Percentiles rank a stretch among this genome's conserved stretches.
phyloP scores from a whole-genome alignment of 1,284 basidiomycete genomes.

The Puccinia novopanici region DNA sequence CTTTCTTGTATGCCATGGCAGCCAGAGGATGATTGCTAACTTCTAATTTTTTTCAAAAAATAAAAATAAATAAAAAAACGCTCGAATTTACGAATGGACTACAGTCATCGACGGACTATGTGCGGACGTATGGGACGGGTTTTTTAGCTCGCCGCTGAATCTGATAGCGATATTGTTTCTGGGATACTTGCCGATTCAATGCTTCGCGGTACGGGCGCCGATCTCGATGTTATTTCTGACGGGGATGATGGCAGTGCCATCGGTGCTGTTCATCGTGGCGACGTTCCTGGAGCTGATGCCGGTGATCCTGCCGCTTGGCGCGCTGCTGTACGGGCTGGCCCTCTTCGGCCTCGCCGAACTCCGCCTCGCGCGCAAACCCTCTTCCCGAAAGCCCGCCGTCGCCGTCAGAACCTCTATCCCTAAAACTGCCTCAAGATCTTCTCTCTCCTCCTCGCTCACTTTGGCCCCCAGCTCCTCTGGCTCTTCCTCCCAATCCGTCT shows the following conservation, averaged over 20 bases:
- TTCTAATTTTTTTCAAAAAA: too few relatives aligned
- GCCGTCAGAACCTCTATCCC: neutral
- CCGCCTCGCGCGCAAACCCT: neutral
- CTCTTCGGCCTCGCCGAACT: conserved; percentile 27
- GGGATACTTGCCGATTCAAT: conserved; percentile 25
- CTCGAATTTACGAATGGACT: neutral
- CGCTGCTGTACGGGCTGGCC: neutral
- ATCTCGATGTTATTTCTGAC: neutral
- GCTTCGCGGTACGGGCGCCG: conserved; percentile 2
- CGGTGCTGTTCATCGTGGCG: conserved; percentile 16
- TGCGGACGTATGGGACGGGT: conserved; percentile 41
- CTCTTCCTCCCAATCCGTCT: too few relatives aligned
- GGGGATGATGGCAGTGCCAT: conserved; percentile 30
- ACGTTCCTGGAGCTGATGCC: conserved; percentile 33
- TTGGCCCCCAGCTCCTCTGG: neutral
- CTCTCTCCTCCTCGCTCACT: neutral
- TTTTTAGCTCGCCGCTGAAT: conserved; percentile 31
- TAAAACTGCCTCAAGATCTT: neutral
- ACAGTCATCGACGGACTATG: conserved; percentile 36
- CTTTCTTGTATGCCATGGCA: neutral
- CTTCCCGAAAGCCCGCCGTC: too few relatives aligned
- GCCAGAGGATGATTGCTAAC: too few relatives aligned
- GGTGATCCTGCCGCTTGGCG: conserved; percentile 17
- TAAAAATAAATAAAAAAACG: too few relatives aligned
- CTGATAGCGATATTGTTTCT: conserved; percentile 27